phyloP scores from a whole-genome alignment of 768 basidiomycete species.

The Boletus rubroflammeus region DNA sequence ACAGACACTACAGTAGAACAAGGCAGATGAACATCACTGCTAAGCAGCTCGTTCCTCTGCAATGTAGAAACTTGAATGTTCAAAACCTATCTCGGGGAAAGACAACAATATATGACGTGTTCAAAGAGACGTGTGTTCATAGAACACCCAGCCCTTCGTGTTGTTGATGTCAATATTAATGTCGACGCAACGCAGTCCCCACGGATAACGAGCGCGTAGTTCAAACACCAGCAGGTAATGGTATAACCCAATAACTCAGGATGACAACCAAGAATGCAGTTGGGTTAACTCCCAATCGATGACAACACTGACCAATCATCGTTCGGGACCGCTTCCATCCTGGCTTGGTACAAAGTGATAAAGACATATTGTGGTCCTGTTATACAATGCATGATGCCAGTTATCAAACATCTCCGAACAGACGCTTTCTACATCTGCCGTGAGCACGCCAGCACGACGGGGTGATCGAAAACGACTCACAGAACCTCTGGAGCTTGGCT shows the following conservation, averaged over 20 bases:
- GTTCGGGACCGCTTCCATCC: neutral
- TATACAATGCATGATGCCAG: conserved; percentile 6
- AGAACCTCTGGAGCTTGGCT: conserved; percentile 67
- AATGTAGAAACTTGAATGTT: neutral
- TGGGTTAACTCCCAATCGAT: neutral
- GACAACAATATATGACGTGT: no score
- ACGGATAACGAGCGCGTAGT: neutral
- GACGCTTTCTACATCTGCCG: conserved; percentile 45
- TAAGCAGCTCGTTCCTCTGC: neutral
- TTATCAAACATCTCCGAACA: conserved; percentile 55
- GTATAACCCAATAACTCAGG: neutral
- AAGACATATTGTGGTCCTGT: conserved; percentile 1
- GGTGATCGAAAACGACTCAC: conserved; percentile 42
- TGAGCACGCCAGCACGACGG: conserved; percentile 3
- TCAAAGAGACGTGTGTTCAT: neutral
- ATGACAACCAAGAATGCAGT: neutral
- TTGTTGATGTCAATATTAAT: neutral
- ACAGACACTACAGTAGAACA: neutral
- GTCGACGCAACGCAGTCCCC: neutral
- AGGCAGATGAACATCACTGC: neutral
- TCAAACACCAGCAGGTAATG: neutral
- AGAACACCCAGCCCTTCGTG: neutral
- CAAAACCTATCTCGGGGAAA: neutral
- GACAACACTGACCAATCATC: neutral
- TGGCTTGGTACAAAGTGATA: neutral